phyloP scores from a whole-genome alignment of 2,329 filamentous ascomycete genomes.

The Akanthomyces uredinophilus region DNA sequence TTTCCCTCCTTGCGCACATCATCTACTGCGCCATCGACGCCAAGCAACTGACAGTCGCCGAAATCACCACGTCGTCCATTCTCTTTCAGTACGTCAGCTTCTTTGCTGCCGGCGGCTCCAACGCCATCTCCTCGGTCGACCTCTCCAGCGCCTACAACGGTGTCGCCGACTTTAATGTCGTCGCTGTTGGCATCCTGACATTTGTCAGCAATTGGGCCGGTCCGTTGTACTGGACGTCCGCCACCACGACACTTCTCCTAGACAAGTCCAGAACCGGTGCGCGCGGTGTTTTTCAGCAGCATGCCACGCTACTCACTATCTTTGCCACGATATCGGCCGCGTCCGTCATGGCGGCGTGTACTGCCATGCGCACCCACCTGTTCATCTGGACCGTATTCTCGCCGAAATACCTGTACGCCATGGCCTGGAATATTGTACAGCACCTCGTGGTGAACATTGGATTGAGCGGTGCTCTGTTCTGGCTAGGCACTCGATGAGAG shows the following conservation, averaged over 20 bases:
- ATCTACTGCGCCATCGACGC: slow-evolving; percentile 46
- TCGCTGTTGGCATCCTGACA: slow-evolving; percentile 76
- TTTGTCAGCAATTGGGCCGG: slow-evolving; percentile 91
- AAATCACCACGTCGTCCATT: slow-evolving; percentile 65
- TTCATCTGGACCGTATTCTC: slow-evolving; percentile 99
- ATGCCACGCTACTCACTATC: slow-evolving; percentile 62
- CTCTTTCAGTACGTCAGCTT: slow-evolving; percentile 79
- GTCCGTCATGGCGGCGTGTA: slow-evolving; percentile 86
- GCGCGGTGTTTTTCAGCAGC: slow-evolving; percentile 35
- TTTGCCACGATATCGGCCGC: slow-evolving; percentile 62
- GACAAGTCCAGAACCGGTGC: slow-evolving; percentile 25
- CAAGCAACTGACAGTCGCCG: slow-evolving; percentile 41
- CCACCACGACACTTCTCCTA: slow-evolving; percentile 56
- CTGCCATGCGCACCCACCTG: slow-evolving; percentile 74
- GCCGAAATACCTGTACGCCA: slow-evolving; percentile 88
- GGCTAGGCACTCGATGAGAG: slow-evolving; percentile 35
- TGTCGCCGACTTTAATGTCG: slow-evolving; percentile 70
- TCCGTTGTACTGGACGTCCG: slow-evolving; percentile 78
- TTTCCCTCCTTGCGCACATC: slow-evolving; percentile 70
- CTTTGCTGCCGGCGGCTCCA: slow-evolving; percentile 86
- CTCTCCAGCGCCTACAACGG: slow-evolving; percentile 95
- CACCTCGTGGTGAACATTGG: slow-evolving; percentile 70
- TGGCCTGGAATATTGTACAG: slow-evolving; percentile 81
- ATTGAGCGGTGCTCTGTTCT: slow-evolving; percentile 54
- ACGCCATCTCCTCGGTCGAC: slow-evolving; percentile 93